Evolutionary conservation across 2,329 filamentous ascomycete genomes (phyloP).

Genomic region (Thielaviopsis euricoi): DNA sequence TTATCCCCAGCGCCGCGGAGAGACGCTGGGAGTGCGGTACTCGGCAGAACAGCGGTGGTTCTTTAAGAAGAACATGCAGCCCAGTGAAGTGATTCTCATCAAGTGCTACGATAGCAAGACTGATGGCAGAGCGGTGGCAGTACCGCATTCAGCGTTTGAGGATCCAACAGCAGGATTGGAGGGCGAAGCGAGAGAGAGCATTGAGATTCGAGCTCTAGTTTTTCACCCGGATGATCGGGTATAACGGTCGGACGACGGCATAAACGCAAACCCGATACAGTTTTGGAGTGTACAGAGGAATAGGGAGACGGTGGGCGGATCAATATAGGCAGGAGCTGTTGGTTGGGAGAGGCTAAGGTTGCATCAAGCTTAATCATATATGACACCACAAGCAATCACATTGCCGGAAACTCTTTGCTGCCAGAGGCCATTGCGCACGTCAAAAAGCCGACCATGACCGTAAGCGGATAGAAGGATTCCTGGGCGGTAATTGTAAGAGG

Average conservation of each 20-base stretch:
- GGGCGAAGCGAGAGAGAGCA: slow-evolving; percentile 42
- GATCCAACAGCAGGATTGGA: slow-evolving; percentile 30
- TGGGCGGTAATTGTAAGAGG: not conserved
- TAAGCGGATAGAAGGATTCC: not conserved
- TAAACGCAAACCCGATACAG: not conserved
- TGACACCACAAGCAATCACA: not conserved
- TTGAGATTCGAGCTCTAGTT: slow-evolving; percentile 38
- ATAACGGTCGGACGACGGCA: slow-evolving; percentile 11
- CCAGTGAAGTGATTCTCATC: slow-evolving; percentile 39
- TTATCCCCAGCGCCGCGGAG: slow-evolving; percentile 31
- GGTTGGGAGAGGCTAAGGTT: not conserved
- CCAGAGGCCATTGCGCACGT: not conserved
- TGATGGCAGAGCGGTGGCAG: slow-evolving; percentile 24
- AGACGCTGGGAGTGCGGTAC: slow-evolving; percentile 30
- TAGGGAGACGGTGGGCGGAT: too few relatives aligned
- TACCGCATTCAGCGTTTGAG: slow-evolving; percentile 39
- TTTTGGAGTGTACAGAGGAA: too few relatives aligned
- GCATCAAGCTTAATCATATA: not conserved
- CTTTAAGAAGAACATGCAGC: slow-evolving; percentile 33
- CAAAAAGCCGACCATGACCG: not conserved
- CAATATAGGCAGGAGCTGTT: not conserved
- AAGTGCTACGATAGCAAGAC: slow-evolving; percentile 37
- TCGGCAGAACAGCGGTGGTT: slow-evolving; percentile 32
- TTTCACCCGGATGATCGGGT: slow-evolving; percentile 29
- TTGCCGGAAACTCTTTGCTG: not conserved